Conservation (phyloP, 345 rosid species). For the Eutrema japonicum region DNA sequence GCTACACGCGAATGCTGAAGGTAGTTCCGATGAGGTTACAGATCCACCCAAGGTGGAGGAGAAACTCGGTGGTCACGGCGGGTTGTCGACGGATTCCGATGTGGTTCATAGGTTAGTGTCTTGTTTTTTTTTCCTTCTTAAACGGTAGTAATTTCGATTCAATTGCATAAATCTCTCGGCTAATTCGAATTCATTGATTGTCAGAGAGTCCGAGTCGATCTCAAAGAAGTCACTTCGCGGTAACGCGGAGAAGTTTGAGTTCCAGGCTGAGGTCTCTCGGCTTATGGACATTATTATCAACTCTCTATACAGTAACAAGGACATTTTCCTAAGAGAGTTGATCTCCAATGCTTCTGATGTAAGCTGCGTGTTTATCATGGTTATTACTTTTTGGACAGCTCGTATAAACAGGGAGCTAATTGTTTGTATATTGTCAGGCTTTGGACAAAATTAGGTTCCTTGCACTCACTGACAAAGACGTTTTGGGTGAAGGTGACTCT, state of each 20-base stretch:
- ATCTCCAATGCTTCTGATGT: conserved; percentile 99
- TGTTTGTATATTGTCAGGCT: conserved; percentile 55
- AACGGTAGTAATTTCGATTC: neutral
- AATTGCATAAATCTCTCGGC: neutral
- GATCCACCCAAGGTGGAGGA: conserved; percentile 98
- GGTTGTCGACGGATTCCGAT: conserved; percentile 94
- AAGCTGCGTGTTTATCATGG: conserved; percentile 33
- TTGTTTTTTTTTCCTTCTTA: no score
- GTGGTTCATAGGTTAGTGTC: conserved; percentile 72
- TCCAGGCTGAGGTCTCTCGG: conserved; percentile 99
- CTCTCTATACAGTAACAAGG: conserved; percentile 98
- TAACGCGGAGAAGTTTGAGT: conserved; percentile 91
- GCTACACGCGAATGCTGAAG: conserved; percentile 81
- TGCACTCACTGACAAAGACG: conserved; percentile 86
- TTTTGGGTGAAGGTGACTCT: conserved; percentile 89
- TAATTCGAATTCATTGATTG: conserved; percentile 26
- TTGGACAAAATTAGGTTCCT: conserved; percentile 96
- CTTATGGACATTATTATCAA: conserved; percentile 97
- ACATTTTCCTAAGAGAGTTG: conserved; percentile 94
- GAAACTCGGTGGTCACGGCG: conserved; percentile 86
- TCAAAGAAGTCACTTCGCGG: conserved; percentile 82
- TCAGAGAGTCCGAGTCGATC: conserved; percentile 92
- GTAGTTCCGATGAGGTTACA: conserved; percentile 53
- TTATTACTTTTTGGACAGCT: neutral
- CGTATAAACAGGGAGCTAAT: neutral